Percentiles rank a stretch among this genome's conserved stretches.
These are phyloP conservation scores for Wilcoxina mikolae DNA, from an alignment of 495 filamentous ascomycete species.

Conservation along the genomic window DNA sequence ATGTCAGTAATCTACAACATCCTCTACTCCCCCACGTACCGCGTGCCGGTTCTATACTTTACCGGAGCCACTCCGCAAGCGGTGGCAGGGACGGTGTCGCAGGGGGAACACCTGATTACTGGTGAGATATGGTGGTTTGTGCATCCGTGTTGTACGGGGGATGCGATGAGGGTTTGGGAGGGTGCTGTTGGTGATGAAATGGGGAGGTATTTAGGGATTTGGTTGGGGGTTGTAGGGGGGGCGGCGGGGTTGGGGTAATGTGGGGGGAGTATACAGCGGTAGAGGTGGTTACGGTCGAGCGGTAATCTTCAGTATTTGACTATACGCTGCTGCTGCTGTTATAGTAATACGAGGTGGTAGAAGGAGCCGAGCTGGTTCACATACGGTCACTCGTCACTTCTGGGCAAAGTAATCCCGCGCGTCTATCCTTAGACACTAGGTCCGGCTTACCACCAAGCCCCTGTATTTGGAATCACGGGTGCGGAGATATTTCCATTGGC, in stretches of 20 bases:
- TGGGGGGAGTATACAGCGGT: not conserved
- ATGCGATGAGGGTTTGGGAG: slow-evolving; percentile 1
- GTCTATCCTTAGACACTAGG: too few species aligned
- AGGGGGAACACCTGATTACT: slow-evolving; percentile 1
- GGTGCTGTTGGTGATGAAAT: not conserved
- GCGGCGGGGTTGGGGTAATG: not conserved
- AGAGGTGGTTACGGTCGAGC: not conserved
- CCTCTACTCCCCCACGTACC: slow-evolving; percentile 1
- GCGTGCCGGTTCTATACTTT: slow-evolving; percentile 5
- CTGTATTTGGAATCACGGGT: too few species aligned
- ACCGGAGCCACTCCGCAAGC: not conserved
- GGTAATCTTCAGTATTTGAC: too few species aligned
- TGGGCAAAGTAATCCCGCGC: too few species aligned
- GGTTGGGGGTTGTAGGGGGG: not conserved
- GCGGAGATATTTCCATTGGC: too few species aligned
- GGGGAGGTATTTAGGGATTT: not conserved
- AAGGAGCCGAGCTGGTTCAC: too few species aligned
- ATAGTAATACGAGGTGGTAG: too few species aligned
- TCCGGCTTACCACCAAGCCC: too few species aligned
- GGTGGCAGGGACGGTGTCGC: not conserved
- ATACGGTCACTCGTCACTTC: too few species aligned
- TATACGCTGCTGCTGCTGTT: too few species aligned
- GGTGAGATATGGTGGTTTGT: slow-evolving; percentile 9
- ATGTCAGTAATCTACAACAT: slow-evolving; percentile 2
- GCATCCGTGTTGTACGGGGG: slow-evolving; percentile 3